Percentiles rank a stretch among this genome's conserved stretches.
These are phyloP conservation scores for Yarrowia yakushimensis DNA, from an alignment of 805 yeast genomes.

Conservation along the genomic window DNA sequence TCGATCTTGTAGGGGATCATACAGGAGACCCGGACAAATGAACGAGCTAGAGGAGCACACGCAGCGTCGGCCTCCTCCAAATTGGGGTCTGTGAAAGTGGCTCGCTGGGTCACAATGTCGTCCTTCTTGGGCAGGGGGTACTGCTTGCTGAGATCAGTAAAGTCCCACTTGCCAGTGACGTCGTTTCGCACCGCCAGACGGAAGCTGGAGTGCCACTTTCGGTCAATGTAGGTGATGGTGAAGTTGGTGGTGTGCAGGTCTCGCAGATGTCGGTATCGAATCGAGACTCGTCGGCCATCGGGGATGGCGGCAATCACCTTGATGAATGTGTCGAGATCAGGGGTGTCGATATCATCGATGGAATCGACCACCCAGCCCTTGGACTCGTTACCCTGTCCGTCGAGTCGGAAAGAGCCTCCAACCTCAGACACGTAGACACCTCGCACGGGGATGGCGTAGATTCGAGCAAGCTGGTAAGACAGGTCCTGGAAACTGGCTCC, in stretches of 20 bases:
- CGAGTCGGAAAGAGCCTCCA: slow-evolving; percentile 60
- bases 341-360: slow-evolving; percentile 69
- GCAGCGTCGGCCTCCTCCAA: slow-evolving; percentile 44
- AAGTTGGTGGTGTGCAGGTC: slow-evolving; percentile 74
- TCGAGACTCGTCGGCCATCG: slow-evolving; percentile 66
- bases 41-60: slow-evolving; percentile 56
- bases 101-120: slow-evolving; percentile 53
- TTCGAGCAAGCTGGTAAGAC: slow-evolving; percentile 85
- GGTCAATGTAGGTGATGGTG: slow-evolving; percentile 66
- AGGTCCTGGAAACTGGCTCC: slow-evolving; percentile 85
- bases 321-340: slow-evolving; percentile 70
- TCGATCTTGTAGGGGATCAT: slow-evolving; percentile 69
- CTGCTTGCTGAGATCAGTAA: slow-evolving; percentile 44
- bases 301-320: slow-evolving; percentile 76
- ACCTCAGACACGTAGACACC: slow-evolving; percentile 82
- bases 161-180: slow-evolving; percentile 57
- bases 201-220: slow-evolving; percentile 79
- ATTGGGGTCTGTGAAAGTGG: slow-evolving; percentile 38
- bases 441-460: slow-evolving; percentile 74
- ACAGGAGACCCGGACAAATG: slow-evolving; percentile 69
- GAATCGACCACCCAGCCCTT: slow-evolving; percentile 80
- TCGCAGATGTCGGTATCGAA: slow-evolving; percentile 69
- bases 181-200: slow-evolving; percentile 62
- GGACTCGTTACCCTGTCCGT: slow-evolving; percentile 42
- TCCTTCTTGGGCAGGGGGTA: slow-evolving; percentile 51